Base-by-base conservation (phyloP, 352 stramenopile genomes). In the Aphanomyces invadans region DNA sequence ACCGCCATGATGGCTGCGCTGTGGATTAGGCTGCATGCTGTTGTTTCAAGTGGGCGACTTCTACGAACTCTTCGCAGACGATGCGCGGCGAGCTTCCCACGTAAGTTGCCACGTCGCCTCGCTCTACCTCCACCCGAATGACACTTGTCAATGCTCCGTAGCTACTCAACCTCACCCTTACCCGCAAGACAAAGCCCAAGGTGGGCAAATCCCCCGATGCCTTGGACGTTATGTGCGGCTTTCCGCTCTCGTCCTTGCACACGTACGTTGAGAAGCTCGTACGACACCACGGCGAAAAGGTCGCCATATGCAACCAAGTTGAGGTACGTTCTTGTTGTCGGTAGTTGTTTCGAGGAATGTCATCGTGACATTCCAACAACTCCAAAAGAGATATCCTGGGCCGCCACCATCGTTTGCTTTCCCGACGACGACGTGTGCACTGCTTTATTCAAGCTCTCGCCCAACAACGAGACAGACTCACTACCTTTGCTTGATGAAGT, bases 11-110 rank as follows among this genome's bases (percentile, higher is more conserved):
- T n/a, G n/a, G n/a, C n/a, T n/a, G n/a, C n/a, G n/a, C n/a, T n/a
- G n/a, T n/a, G n/a, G n/a, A n/a, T n/a, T n/a, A 91, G 83, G 88
- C 69, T 91, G 83, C 57, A 83, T 92, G 80, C 62, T 92, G 42
- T 69, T 92, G 7, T 92, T 90, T 61, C 83, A 92, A 76, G 83
- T 92, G 25, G 83, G 83, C 49, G 83, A 92, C 60, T 92, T 92
- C 29, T 92, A 90, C 72, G 83, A 92, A 70, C 87, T 92, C 66
- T 92, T 92, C 51, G 78, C 81, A 4, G 81, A 89, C 36, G 83
- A 92, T 59, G 83, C 83, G 9, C 69, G 81, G 11, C 76, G 78
- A 25, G 83, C 80, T 26, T 88, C 83, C 56, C 76, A 87, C 53
- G 83, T 92, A 74, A 55, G 44, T 42, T 3, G 3, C 29, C 26